Conservation (phyloP, 176 grass and related monocot species). For the Oryza brachyantha region DNA sequence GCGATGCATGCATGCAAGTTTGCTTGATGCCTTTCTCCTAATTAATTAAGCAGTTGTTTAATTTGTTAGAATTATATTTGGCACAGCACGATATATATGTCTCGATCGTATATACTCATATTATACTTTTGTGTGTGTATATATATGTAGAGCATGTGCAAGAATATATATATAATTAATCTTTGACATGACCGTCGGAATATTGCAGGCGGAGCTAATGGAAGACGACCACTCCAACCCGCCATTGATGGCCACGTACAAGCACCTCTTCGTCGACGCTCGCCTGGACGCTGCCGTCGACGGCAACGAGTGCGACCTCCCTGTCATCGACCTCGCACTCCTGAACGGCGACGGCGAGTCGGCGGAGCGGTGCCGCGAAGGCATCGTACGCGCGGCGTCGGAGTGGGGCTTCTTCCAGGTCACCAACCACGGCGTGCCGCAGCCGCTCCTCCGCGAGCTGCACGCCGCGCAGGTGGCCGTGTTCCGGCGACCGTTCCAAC, state of each 20-base stretch:
- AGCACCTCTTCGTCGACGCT: slow-evolving; percentile 50
- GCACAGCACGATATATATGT: too few relatives aligned
- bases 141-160: too few relatives aligned
- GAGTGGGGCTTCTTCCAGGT: slow-evolving; percentile 93
- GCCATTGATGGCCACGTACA: slow-evolving; percentile 58
- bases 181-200: too few relatives aligned
- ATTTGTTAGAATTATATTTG: too few relatives aligned
- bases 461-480: slow-evolving; percentile 33
- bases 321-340: slow-evolving; percentile 41
- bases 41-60: too few relatives aligned
- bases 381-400: slow-evolving; percentile 51
- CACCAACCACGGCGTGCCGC: slow-evolving; percentile 55
- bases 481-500: slow-evolving; percentile 53
- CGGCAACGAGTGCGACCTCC: slow-evolving; percentile 25
- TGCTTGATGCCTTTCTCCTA: too few relatives aligned
- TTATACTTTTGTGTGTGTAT: too few relatives aligned
- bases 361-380: slow-evolving; percentile 37
- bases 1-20: too few relatives aligned
- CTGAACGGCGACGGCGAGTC: not conserved
- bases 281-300: not conserved
- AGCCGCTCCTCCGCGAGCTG: slow-evolving; percentile 35
- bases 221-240: slow-evolving; percentile 36
- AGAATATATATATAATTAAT: too few relatives aligned
- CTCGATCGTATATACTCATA: too few relatives aligned
- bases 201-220: not conserved